These are phyloP conservation scores for Entophlyctis helioformis DNA, from an alignment of 192 early-diverging fungal species.

Conservation along the genomic window DNA sequence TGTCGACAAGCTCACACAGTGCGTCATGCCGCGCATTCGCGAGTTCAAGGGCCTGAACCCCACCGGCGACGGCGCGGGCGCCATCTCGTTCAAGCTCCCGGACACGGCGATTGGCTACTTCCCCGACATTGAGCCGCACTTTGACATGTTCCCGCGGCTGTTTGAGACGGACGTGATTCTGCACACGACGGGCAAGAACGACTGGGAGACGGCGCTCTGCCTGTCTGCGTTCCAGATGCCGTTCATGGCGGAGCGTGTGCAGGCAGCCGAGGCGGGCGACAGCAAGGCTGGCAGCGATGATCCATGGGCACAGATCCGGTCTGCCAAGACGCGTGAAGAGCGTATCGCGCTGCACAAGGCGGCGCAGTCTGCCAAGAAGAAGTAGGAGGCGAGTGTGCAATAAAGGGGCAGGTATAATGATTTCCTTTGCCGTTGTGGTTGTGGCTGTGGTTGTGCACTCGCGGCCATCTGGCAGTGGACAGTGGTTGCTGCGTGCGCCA, in stretches of 20 bases:
- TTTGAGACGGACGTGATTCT: constrained; percentile 81
- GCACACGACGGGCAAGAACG: constrained; percentile 67
- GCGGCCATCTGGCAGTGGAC: too few species aligned
- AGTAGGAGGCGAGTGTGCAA: too few species aligned
- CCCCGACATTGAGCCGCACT: constrained; percentile 94
- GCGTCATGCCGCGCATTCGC: constrained; percentile 87
- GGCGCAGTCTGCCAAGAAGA: too few species aligned
- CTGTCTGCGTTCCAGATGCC: constrained; percentile 86
- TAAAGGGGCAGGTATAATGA: too few species aligned
- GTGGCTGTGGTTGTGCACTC: too few species aligned
- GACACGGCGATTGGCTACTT: constrained; percentile 75
- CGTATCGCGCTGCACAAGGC: too few species aligned
- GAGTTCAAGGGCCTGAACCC: constrained; percentile 74
- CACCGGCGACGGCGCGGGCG: constrained; percentile 61
- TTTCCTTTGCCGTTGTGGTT: too few species aligned
- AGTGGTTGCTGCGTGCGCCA: too few species aligned
- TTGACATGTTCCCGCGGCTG: constrained; percentile 84
- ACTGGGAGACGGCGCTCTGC: constrained; percentile 64
- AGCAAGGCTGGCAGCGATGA: too few species aligned
- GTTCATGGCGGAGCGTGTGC: constrained; percentile 43
- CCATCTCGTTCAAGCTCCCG: constrained; percentile 75
- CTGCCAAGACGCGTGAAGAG: too few species aligned
- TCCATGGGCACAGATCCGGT: too few species aligned
- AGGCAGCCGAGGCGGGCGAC: too few species aligned
- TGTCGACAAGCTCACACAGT: constrained; percentile 86